phyloP scores from a whole-genome alignment of 2,329 filamentous ascomycete species.

The Neonectria magnoliae region DNA sequence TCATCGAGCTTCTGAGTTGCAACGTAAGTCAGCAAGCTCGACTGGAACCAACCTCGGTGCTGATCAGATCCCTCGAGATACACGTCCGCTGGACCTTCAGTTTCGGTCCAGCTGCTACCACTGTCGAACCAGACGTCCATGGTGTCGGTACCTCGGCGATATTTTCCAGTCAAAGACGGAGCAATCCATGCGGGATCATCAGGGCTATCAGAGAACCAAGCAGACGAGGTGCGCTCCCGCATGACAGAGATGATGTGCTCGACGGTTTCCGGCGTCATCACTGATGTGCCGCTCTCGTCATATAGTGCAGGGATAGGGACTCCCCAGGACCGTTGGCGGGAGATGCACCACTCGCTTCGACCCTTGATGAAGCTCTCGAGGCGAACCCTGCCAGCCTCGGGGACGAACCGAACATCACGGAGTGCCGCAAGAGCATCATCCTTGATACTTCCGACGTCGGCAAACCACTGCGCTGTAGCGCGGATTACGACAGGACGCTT shows the following conservation, averaged over 20 bases:
- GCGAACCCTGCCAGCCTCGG: slow-evolving; percentile 75
- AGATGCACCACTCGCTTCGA: slow-evolving; percentile 97
- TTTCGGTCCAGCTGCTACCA: slow-evolving; percentile 87
- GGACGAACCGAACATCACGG: slow-evolving; percentile 79
- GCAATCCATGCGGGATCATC: slow-evolving; percentile 84
- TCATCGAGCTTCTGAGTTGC: slow-evolving; percentile 64
- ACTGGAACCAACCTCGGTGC: slow-evolving; percentile 98
- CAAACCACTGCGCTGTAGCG: slow-evolving; percentile 98
- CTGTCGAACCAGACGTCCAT: slow-evolving; percentile 99
- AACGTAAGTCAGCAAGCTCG: slow-evolving; percentile 87
- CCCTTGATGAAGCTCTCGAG: slow-evolving; percentile 88
- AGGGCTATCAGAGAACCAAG: slow-evolving; percentile 89
- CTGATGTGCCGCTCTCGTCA: slow-evolving; percentile 74
- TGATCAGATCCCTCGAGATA: slow-evolving; percentile 96
- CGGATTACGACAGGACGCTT: slow-evolving; percentile 91
- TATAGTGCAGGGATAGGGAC: slow-evolving; percentile 95
- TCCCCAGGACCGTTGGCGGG: slow-evolving; percentile 93
- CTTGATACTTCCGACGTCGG: slow-evolving; percentile 88
- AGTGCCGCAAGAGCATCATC: slow-evolving; percentile 75
- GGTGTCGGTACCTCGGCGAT: slow-evolving; percentile 85
- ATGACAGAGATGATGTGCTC: slow-evolving; percentile 86
- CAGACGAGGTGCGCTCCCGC: slow-evolving; percentile 80
- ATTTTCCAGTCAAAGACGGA: slow-evolving; percentile 67
- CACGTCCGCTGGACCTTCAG: slow-evolving; percentile 73
- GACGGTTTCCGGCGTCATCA: slow-evolving; percentile 83